Evolutionary conservation across 257 asterid genomes (phyloP).

Genomic region (Nicotiana obtusifolia): DNA sequence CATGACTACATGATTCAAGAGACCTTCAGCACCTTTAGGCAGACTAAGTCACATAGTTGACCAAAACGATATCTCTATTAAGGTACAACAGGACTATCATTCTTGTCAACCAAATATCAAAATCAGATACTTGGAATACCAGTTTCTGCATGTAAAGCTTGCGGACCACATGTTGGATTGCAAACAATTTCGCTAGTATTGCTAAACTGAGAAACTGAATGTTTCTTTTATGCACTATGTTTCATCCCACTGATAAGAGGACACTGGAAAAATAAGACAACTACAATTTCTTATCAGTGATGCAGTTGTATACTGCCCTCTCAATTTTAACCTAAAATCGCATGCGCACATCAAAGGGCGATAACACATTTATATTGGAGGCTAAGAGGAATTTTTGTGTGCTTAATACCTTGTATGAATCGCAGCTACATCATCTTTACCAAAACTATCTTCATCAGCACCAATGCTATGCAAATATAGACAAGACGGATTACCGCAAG

Average conservation of each 20-base stretch:
- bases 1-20: background rate
- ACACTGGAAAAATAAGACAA: background rate
- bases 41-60: background rate
- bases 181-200: background rate
- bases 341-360: background rate
- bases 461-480: conserved; percentile 89
- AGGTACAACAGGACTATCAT: background rate
- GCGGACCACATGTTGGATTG: background rate
- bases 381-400: background rate
- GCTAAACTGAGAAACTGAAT: background rate
- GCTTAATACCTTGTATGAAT: conserved; percentile 77
- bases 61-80: background rate
- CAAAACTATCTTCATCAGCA: conserved; percentile 94
- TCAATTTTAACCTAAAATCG: background rate
- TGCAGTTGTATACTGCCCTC: background rate
- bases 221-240: background rate
- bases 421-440: conserved; percentile 95
- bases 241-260: conserved; percentile 1
- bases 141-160: background rate
- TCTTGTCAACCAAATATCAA: background rate
- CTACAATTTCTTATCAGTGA: background rate
- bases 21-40: background rate
- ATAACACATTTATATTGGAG: background rate
- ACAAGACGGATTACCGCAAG: conserved; percentile 88
- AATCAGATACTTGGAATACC: background rate